Percentiles rank a stretch among this genome's conserved stretches.
phyloP scores from a whole-genome alignment of 116 monocot genomes.

The Posidonia oceanica region DNA sequence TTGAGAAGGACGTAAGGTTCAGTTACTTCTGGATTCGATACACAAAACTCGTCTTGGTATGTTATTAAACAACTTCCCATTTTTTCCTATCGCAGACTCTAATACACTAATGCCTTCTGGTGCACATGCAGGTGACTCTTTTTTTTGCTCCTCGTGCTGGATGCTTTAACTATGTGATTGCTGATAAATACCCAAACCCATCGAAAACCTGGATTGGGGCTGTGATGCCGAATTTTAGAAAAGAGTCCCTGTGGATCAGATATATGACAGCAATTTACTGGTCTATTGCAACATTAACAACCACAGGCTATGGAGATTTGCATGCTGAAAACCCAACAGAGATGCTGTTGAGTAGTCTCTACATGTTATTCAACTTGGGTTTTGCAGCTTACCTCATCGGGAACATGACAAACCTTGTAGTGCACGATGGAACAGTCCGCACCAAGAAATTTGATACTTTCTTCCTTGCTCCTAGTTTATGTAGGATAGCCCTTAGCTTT shows the following conservation, averaged over 20 bases:
- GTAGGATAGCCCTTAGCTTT: neutral
- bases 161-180: constrained; percentile 64
- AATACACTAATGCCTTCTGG: neutral
- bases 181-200: constrained; percentile 58
- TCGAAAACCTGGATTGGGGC: constrained; percentile 69
- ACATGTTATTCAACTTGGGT: constrained; percentile 82
- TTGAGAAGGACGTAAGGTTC: constrained; percentile 79
- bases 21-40: constrained; percentile 76
- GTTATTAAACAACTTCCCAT: constrained; percentile 4
- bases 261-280: constrained; percentile 78
- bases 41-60: constrained; percentile 55
- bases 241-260: constrained; percentile 49
- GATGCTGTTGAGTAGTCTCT: constrained; percentile 59
- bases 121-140: constrained; percentile 49
- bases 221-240: constrained; percentile 38
- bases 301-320: constrained; percentile 75
- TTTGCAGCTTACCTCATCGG: constrained; percentile 76
- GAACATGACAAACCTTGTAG: constrained; percentile 84
- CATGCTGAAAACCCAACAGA: constrained; percentile 67
- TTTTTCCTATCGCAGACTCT: neutral
- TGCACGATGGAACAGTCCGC: constrained; percentile 52
- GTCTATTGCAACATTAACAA: constrained; percentile 78
- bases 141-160: constrained; percentile 64
- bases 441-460: constrained; percentile 26
- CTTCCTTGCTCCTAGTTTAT: neutral